Evolutionary conservation across 495 filamentous ascomycete genomes (phyloP).

Genomic region (Bombardia bombarda): DNA sequence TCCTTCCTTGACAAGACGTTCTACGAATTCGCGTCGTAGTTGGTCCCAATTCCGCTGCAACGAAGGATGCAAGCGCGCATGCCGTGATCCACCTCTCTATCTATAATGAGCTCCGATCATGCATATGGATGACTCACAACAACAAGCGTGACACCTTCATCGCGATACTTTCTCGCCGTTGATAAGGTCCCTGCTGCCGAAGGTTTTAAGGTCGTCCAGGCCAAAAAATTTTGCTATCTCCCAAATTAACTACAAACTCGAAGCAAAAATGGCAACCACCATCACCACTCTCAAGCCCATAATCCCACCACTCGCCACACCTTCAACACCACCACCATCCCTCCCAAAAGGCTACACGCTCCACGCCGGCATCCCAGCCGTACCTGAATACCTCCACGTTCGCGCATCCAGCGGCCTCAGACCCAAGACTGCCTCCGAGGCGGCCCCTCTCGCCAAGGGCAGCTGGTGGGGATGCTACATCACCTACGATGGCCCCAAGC

Average conservation of each 20-base stretch:
- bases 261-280: background rate
- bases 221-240: background rate
- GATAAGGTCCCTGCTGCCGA: too few species aligned
- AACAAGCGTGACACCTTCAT: too few species aligned
- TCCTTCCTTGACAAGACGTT: too few species aligned
- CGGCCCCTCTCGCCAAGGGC: constrained; percentile 20
- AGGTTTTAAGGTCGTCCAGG: too few species aligned
- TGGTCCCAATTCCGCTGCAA: too few species aligned
- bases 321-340: constrained; percentile 3
- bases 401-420: constrained; percentile 29
- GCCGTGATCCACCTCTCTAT: too few species aligned
- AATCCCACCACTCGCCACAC: background rate
- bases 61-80: too few species aligned
- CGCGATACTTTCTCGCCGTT: too few species aligned
- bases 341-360: constrained; percentile 28
- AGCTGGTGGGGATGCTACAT: constrained; percentile 40
- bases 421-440: constrained; percentile 30
- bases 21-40: too few species aligned
- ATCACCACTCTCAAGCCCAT: background rate
- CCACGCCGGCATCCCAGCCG: constrained; percentile 24
- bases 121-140: too few species aligned
- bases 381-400: constrained; percentile 31
- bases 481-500: constrained; percentile 15
- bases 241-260: background rate
- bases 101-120: too few species aligned